These are phyloP conservation scores for Pseudonitzschia pungens DNA, from an alignment of 108 stramenopile species.

Conservation along the genomic window DNA sequence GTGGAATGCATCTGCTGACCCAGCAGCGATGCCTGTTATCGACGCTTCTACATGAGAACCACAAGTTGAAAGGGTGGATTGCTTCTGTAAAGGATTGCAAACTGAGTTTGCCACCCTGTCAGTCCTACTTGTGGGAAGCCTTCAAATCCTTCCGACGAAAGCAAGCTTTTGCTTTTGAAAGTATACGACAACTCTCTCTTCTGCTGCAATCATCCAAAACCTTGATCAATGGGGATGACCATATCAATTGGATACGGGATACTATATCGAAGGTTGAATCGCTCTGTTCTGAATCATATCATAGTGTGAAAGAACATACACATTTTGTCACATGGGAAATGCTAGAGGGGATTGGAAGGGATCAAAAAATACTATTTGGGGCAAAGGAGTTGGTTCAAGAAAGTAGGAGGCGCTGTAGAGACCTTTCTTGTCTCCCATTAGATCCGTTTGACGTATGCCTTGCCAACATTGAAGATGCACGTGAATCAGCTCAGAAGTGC, in stretches of 20 bases:
- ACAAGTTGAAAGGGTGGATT: constrained; percentile 8
- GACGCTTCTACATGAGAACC: constrained; percentile 11
- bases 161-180: constrained; percentile 38
- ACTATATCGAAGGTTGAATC: constrained; percentile 29
- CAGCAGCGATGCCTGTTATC: constrained; percentile 40
- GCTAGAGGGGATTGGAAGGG: constrained; percentile 11
- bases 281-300: neutral
- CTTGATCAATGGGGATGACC: constrained; percentile 14
- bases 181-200: constrained; percentile 48
- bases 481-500: neutral
- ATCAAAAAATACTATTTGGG: constrained; percentile 29
- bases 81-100: neutral
- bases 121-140: constrained; percentile 22
- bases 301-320: neutral
- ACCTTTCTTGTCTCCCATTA: constrained; percentile 15
- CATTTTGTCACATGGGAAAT: constrained; percentile 17
- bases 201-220: constrained; percentile 37
- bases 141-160: constrained; percentile 41
- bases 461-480: constrained; percentile 2
- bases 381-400: constrained; percentile 34
- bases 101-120: constrained; percentile 41
- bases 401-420: constrained; percentile 12
- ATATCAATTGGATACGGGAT: constrained; percentile 29
- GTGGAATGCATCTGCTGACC: constrained; percentile 35
- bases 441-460: constrained; percentile 29